Base-by-base conservation (phyloP, 2,329 filamentous ascomycete species). In the Scedosporium boydii region DNA sequence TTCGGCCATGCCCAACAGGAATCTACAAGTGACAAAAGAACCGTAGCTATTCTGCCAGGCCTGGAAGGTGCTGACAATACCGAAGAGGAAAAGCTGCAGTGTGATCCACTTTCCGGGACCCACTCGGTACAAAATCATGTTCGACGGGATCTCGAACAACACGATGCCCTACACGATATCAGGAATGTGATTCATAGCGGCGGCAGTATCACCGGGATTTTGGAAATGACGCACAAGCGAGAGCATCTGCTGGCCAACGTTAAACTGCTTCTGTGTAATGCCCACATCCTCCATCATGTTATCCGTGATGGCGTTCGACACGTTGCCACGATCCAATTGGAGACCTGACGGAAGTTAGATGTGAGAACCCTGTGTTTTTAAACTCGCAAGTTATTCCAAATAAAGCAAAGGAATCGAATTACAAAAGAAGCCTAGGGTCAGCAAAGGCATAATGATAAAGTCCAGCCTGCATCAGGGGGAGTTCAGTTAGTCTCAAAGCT, bases 181-280 rank as follows among this genome's bases (percentile, higher is more conserved):
- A 34, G 29, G 29, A 34, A 34, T 34, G 3, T 2, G 29, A 34
- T 9, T 34, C 29, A 34, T 34, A 6, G 7, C 29, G 29, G 29
- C 29, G 6, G 29, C 29, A 34, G 29, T 34, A 9, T 2, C 7
- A 9, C 3, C 9, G 6, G 3, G 29, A 34, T 9, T 34, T 34
- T 1, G 29, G 29, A 34, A 34, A 34, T 34, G 1, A 34, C 29
- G 7, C 1, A 34, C 29, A 9, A 80, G 72, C 0, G 78, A 82
- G 1, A 83, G 71, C 63, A 83, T 71, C 63, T 81, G 78, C 26
- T 80, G 76, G 4, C 80, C 81, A 27, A 82, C 70, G 58, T 83
- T 83, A 69, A 82, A 77, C 65, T 82, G 76, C 63, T 82, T 76
- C 5, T 80, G 79, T 2, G 74, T 76, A 64, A 83, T 76, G n/a